A percentile compares a stretch with the other conserved stretches of the same genome.
Conservation (phyloP, 1,284 basidiomycete species). For the Phlebopus sp. region DNA sequence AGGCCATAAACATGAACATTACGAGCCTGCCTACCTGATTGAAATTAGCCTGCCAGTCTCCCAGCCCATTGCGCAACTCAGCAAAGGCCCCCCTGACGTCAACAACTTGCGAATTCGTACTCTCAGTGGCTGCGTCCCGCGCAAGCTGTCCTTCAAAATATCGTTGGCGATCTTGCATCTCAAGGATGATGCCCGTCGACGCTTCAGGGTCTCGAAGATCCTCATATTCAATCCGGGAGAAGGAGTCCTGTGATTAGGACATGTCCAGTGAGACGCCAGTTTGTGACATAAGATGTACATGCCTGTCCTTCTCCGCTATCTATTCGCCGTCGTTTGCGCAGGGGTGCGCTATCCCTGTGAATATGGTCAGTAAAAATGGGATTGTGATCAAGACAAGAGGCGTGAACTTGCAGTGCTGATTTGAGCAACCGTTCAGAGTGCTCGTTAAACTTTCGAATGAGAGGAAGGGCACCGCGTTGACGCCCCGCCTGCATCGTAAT, state of each 20-base stretch:
- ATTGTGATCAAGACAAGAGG: not conserved
- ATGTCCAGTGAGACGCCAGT: not conserved
- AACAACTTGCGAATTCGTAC: slow-evolving; percentile 33
- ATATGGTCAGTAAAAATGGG: not conserved
- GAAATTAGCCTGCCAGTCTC: slow-evolving; percentile 59
- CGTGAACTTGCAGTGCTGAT: slow-evolving; percentile 58
- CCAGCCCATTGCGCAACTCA: slow-evolving; percentile 45
- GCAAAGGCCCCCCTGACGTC: slow-evolving; percentile 45
- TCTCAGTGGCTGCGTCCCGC: slow-evolving; percentile 29
- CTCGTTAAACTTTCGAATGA: slow-evolving; percentile 97
- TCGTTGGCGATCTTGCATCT: slow-evolving; percentile 78
- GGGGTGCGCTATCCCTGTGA: slow-evolving; percentile 54
- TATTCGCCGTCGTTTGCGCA: slow-evolving; percentile 57
- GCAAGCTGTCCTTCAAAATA: slow-evolving; percentile 69
- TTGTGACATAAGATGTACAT: slow-evolving; percentile 21
- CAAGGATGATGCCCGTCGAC: slow-evolving; percentile 70
- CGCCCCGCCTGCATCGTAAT: slow-evolving; percentile 95
- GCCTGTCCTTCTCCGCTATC: slow-evolving; percentile 37
- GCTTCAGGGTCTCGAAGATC: slow-evolving; percentile 75
- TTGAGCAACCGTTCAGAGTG: slow-evolving; percentile 89
- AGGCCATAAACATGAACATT: not conserved
- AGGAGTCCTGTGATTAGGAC: slow-evolving; percentile 39
- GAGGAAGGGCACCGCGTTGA: slow-evolving; percentile 82
- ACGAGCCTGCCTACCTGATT: slow-evolving; percentile 44
- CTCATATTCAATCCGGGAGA: slow-evolving; percentile 80